Percentiles rank a stretch among this genome's conserved stretches.
phyloP scores from a whole-genome alignment of 179 eudicot genomes.

The Heliamphora ciliata region DNA sequence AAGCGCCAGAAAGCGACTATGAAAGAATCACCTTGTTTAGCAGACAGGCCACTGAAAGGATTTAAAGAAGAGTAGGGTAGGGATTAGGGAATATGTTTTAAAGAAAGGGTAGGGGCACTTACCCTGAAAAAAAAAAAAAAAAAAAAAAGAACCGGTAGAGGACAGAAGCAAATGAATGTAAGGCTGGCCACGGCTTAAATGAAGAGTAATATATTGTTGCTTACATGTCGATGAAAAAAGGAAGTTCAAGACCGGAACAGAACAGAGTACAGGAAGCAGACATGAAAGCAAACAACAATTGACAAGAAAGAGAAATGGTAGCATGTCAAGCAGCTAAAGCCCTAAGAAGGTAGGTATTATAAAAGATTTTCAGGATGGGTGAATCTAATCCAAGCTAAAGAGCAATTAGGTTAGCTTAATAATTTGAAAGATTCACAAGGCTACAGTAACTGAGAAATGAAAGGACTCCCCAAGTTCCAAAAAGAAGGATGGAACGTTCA shows the following conservation, averaged over 20 bases:
- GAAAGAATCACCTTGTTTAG: neutral
- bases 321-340: constrained; percentile 5
- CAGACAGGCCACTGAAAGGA: neutral
- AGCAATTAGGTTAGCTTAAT: neutral
- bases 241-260: neutral
- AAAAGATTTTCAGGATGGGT: neutral
- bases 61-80: neutral
- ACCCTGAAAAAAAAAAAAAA: neutral
- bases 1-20: neutral
- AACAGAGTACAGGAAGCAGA: neutral
- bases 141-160: neutral
- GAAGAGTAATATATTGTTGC: neutral
- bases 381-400: neutral
- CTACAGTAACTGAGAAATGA: neutral
- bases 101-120: neutral
- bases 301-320: neutral
- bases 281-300: neutral
- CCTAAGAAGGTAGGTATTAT: neutral
- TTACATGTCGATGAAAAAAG: neutral
- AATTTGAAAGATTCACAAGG: neutral
- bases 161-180: neutral
- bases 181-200: neutral
- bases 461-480: neutral
- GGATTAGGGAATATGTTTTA: neutral
- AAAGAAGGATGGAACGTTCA: neutral